Base-by-base conservation (phyloP, 73 alveolate species). In the Tetrahymena malaccensis region DNA sequence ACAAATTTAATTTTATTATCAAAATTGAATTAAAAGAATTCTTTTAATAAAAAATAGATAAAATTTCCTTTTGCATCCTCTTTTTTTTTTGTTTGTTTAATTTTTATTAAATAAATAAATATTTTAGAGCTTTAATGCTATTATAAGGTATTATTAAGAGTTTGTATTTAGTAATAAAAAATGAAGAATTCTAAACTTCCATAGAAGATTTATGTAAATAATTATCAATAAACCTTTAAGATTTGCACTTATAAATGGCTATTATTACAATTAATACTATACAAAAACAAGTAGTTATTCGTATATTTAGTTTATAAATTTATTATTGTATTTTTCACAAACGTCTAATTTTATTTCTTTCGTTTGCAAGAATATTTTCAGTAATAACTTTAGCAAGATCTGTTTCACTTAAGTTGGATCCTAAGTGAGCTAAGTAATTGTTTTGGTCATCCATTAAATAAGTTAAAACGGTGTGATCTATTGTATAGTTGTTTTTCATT, bases 371-470 rank as follows among this genome's bases (percentile, higher is more conserved):
- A 37, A 98, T 98, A 84, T 98, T 98, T 84, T 98, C 99, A 4
- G 97, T 96, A n/a, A 98, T 98, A 56, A 97, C 96, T 44, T 97
- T 97, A 13, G 98, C 97, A 97, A 98, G 96, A 94, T 98, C 99
- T 43, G 96, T 94, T 57, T 98, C 99, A 85, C 96, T 97, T 50
- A 98, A 89, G 70, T 98, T 98, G 1, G 98, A 96, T 22, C 98
- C 98, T 3, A 98, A 95, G 85, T 98, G 97, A 6, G 98, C 97
- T 22, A 98, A 94, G 95, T 97, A 98, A 57, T 98, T 93, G 93
- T 98, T 98, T 50, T 95, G 96, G 35, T 96, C 97, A 37, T 97
- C 98, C 95, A 98, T 97, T 57, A 98, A 96, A 50, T 97, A 98
- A 21, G 97, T 96, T 33, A 98, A 94, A 19, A 98, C 97, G 17